phyloP scores from a whole-genome alignment of 169 alveolate genomes.

The Plasmodium vinckei region DNA sequence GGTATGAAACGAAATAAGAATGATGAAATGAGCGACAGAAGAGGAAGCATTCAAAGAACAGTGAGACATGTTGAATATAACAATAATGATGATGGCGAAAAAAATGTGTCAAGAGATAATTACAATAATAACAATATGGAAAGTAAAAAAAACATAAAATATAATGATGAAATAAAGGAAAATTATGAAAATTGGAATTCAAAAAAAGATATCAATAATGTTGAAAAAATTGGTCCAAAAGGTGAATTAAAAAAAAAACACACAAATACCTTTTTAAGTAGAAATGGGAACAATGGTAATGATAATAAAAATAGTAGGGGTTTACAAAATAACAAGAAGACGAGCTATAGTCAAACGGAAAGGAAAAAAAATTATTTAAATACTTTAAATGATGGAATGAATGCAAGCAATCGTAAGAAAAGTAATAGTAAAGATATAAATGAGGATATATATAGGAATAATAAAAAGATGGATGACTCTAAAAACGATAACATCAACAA shows the following conservation, averaged over 20 bases:
- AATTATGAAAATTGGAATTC: background rate
- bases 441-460: slow-evolving; percentile 1
- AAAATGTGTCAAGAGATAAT: background rate
- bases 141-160: background rate
- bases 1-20: background rate
- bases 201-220: background rate
- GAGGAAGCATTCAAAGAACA: background rate
- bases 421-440: background rate
- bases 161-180: background rate
- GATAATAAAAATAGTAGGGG: background rate
- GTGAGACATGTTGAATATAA: background rate
- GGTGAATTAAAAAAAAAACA: slow-evolving; percentile 24
- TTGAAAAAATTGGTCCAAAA: slow-evolving; percentile 2
- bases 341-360: slow-evolving; percentile 11
- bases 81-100: background rate
- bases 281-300: slow-evolving; percentile 10
- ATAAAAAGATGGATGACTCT: background rate
- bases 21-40: background rate
- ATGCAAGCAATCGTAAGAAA: background rate
- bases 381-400: too few species aligned
- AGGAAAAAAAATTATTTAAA: slow-evolving; percentile 1
- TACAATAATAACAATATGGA: background rate
- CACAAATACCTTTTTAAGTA: slow-evolving; percentile 3
- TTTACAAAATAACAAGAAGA: slow-evolving; percentile 2
- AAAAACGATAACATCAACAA: slow-evolving; percentile 2